Percentiles rank a stretch among this genome's conserved stretches.
These are phyloP conservation scores for Erythrophleum ivorense DNA, from an alignment of 331 rosid genomes.

Conservation along the genomic window DNA sequence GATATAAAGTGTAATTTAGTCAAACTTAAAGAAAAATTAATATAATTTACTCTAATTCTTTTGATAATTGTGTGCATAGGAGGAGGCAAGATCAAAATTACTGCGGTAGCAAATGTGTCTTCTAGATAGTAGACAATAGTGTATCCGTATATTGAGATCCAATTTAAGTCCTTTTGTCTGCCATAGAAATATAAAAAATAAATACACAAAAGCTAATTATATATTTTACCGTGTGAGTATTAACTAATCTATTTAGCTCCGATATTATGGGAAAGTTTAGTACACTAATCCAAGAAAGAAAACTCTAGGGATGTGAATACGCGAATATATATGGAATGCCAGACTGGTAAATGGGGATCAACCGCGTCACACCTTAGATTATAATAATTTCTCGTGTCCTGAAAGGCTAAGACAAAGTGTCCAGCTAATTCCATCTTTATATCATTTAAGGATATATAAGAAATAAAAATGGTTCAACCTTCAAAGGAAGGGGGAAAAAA, in stretches of 20 bases:
- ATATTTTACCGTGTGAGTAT: not conserved
- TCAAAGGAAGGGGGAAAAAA: not conserved
- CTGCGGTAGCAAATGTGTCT: not conserved
- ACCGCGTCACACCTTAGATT: not conserved
- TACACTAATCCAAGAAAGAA: not conserved
- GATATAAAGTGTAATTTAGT: too few species aligned
- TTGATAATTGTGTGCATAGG: not conserved
- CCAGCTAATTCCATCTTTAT: too few species aligned
- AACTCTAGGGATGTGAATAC: slow-evolving; percentile 16
- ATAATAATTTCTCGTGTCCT: not conserved
- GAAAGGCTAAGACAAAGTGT: not conserved
- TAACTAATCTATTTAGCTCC: not conserved
- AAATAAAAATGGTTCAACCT: not conserved
- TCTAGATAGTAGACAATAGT: not conserved
- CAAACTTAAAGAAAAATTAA: not conserved
- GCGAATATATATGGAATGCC: not conserved
- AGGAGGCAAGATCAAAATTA: not conserved
- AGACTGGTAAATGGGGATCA: not conserved
- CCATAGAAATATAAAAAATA: not conserved
- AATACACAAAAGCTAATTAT: not conserved
- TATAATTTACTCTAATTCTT: not conserved
- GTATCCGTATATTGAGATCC: not conserved
- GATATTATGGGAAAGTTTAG: not conserved
- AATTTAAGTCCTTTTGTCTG: not conserved
- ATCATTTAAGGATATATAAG: too few species aligned